These are phyloP conservation scores for Oenanthe sinensis DNA, from an alignment of 129 eudicot genomes.

Conservation along the genomic window DNA sequence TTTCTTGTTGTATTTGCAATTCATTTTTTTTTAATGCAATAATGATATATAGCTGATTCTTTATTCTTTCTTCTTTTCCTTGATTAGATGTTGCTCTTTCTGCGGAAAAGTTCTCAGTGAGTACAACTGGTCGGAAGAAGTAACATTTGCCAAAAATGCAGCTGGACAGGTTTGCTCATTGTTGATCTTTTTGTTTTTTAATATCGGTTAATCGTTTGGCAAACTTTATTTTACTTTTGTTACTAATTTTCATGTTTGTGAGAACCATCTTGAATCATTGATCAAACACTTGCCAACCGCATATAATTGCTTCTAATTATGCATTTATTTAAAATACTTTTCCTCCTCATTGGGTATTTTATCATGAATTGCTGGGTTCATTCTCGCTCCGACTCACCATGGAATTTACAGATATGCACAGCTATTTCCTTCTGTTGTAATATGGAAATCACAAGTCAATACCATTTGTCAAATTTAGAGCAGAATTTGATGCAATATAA, in stretches of 20 bases:
- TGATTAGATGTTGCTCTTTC: constrained; percentile 23
- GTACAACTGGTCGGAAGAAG: constrained; percentile 19
- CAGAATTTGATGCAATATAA: too few species aligned
- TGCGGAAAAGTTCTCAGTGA: constrained; percentile 27
- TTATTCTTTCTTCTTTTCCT: not conserved
- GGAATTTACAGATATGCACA: too few species aligned
- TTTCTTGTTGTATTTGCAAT: not conserved
- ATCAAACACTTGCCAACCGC: not conserved
- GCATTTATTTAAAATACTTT: not conserved
- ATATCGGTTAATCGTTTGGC: too few species aligned
- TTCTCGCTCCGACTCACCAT: too few species aligned
- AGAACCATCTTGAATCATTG: not conserved
- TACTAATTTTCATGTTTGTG: not conserved
- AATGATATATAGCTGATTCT: not conserved
- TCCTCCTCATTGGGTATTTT: not conserved
- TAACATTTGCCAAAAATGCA: constrained; percentile 16
- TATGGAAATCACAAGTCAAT: too few species aligned
- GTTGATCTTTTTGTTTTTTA: not conserved
- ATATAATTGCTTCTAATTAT: not conserved
- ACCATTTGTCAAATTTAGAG: too few species aligned
- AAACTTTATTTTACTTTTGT: not conserved
- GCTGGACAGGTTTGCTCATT: constrained; percentile 20
- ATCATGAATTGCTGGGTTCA: not conserved
- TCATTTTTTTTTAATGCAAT: not conserved
- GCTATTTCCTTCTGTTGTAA: too few species aligned